These are phyloP conservation scores for Rhodotorula sp. DNA, from an alignment of 1,284 basidiomycete genomes.

Conservation along the genomic window DNA sequence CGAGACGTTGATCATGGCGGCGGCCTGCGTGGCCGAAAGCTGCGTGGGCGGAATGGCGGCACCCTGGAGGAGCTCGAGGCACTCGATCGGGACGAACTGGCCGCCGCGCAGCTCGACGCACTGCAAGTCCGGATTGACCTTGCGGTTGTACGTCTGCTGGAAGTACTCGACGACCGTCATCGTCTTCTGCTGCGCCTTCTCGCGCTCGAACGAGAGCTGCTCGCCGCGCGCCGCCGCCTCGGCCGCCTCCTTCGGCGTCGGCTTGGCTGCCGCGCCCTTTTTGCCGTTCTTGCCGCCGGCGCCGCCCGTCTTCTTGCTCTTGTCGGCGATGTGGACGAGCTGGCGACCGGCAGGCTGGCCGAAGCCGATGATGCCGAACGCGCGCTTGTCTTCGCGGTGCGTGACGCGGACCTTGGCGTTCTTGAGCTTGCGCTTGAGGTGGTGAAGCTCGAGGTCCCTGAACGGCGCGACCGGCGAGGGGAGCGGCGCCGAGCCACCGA, in stretches of 20 bases:
- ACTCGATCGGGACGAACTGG: slow-evolving; percentile 29
- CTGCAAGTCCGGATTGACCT: slow-evolving; percentile 49
- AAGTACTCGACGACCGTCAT: slow-evolving; percentile 51
- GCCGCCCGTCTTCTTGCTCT: background rate
- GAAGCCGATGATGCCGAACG: slow-evolving; percentile 30
- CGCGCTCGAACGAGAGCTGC: slow-evolving; percentile 3
- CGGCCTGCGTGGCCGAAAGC: slow-evolving; percentile 21
- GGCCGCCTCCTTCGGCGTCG: slow-evolving; percentile 18
- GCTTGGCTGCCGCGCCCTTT: slow-evolving; percentile 13
- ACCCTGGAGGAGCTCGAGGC: slow-evolving; percentile 35
- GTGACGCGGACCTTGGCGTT: slow-evolving; percentile 30
- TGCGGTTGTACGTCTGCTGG: slow-evolving; percentile 49
- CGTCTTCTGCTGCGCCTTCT: slow-evolving; percentile 16
- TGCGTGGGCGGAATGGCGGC: slow-evolving; percentile 45
- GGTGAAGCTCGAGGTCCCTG: slow-evolving; percentile 9
- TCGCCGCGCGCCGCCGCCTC: slow-evolving; percentile 19
- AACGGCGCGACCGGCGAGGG: background rate
- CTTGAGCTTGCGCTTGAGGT: slow-evolving; percentile 27
- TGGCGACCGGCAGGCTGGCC: slow-evolving; percentile 26
- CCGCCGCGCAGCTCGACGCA: slow-evolving; percentile 44
- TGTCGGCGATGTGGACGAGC: slow-evolving; percentile 10
- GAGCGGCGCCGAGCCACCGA: background rate
- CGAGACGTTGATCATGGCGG: slow-evolving; percentile 52
- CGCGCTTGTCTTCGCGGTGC: slow-evolving; percentile 26
- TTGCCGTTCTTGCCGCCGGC: background rate